These are phyloP conservation scores for Rhodosporidiobolus sp. DNA, from an alignment of 768 basidiomycete genomes.

Conservation along the genomic window DNA sequence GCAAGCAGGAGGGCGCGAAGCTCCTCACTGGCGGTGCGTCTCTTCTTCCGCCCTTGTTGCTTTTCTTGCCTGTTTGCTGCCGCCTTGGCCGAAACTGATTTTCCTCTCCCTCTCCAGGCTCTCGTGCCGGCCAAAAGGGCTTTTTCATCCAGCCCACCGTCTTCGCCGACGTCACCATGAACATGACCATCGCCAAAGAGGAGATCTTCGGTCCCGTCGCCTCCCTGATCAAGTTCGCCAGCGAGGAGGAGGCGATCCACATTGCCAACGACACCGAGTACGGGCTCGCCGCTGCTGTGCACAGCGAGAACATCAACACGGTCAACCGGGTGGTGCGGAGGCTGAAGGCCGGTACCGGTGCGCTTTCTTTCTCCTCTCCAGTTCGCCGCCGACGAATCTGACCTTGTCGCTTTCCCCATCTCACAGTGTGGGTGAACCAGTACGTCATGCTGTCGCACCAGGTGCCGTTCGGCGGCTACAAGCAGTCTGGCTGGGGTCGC, in stretches of 20 bases:
- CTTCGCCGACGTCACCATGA: conserved; percentile 82
- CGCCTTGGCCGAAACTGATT: too few species aligned
- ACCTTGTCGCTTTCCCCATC: too few species aligned
- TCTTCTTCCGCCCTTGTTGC: too few species aligned
- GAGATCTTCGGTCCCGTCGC: conserved; percentile 93
- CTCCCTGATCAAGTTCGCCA: conserved; percentile 70
- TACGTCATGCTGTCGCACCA: conserved; percentile 58
- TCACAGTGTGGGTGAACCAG: conserved; percentile 79
- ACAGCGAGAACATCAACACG: conserved; percentile 61
- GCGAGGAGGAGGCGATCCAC: conserved; percentile 78
- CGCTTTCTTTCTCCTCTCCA: background rate
- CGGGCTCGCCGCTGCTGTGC: conserved; percentile 85
- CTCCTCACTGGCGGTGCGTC: conserved; percentile 68
- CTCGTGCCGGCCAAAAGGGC: conserved; percentile 65
- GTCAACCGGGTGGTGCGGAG: conserved; percentile 61
- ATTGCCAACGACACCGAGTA: conserved; percentile 85
- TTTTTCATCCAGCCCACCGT: conserved; percentile 89
- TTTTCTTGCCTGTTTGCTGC: too few species aligned
- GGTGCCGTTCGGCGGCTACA: conserved; percentile 93
- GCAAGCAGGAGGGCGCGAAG: conserved; percentile 81
- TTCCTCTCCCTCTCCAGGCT: conserved; percentile 41
- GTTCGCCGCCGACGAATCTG: background rate
- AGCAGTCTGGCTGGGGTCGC: conserved; percentile 80
- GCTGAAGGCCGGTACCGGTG: conserved; percentile 81
- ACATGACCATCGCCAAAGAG: conserved; percentile 64